Base-by-base conservation (phyloP, 495 filamentous ascomycete species). In the Trichoderma orchidacearum region DNA sequence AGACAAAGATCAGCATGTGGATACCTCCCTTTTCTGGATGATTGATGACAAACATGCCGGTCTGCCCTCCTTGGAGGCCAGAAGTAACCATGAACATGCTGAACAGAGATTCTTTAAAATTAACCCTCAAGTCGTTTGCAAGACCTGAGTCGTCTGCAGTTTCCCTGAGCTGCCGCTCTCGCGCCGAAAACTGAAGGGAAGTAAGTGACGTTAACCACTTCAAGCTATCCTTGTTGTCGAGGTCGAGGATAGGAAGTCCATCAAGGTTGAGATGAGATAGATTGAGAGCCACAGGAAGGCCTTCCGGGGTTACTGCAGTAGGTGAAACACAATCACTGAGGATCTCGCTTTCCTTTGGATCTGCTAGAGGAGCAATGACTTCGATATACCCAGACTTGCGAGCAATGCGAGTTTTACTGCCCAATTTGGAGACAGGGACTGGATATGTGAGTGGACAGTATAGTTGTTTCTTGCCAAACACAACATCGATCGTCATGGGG, bases 41-140 rank as follows among this genome's bases (percentile, higher is more conserved):
- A 17, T 63, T 48, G 12, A 81, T 60, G 1, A 59, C 67, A 29
- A 76, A 75, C 1, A 76, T 38, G 0, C 66, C 60, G 1, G 64
- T 66, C 25, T 68, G 57, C 0, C 62, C 63, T 18, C 66, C 68
- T 18, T 73, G 66, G 23, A 72, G 56, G 30, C 77, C 74, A 9
- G 72, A 67, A 11, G 71, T 63, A 32, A 70, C 36, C 64, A 68
- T 69, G 62, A 79, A 72, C 27, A 80, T 63, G 48, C 62, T 64
- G 45, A 71, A 72, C 23, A 80, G 55, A 0, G 75, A 71, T 36
- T 78, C 70, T 57, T 80, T 81, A 58, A 79, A 71, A 54, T 72
- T 68, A 28, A 71, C 54, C 5, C 75, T 70, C 31, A 66, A 30
- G 45, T 60, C 32, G 58, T 30, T 13, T 35, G 58, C 56, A 28